Conservation (phyloP, 345 rosid species). For the Tarenaya hassleriana region DNA sequence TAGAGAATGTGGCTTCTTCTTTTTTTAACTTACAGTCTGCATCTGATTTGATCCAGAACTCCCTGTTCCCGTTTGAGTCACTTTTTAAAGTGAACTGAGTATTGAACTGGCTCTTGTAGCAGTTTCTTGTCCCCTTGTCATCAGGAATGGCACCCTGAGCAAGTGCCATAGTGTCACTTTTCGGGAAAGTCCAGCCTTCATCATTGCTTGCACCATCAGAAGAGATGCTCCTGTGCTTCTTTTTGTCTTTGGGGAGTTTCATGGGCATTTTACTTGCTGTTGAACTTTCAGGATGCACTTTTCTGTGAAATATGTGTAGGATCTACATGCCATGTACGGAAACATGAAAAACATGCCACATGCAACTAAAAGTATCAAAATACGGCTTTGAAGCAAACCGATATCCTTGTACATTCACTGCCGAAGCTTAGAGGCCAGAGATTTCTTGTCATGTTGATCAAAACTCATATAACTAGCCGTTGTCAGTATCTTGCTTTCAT, state of each 20-base stretch:
- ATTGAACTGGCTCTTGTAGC: slow-evolving; percentile 44
- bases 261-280: slow-evolving; percentile 30
- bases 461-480: too few relatives aligned
- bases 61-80: slow-evolving; percentile 59
- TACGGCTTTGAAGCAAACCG: too few relatives aligned
- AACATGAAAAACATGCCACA: too few relatives aligned
- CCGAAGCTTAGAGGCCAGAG: too few relatives aligned
- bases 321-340: slow-evolving; percentile 34
- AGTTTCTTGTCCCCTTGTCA: slow-evolving; percentile 30
- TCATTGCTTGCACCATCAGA: too few relatives aligned
- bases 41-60: slow-evolving; percentile 79
- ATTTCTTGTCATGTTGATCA: too few relatives aligned
- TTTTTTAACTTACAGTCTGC: slow-evolving; percentile 70
- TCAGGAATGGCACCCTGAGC: slow-evolving; percentile 1
- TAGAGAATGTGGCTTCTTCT: not conserved
- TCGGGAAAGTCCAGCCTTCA: too few relatives aligned
- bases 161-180: too few relatives aligned
- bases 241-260: slow-evolving; percentile 33
- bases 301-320: slow-evolving; percentile 67
- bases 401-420: too few relatives aligned
- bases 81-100: slow-evolving; percentile 33
- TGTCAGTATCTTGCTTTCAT: too few relatives aligned
- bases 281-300: slow-evolving; percentile 75
- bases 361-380: too few relatives aligned
- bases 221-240: slow-evolving; percentile 2